Conservation (phyloP, 2,329 filamentous ascomycete genomes). For the Epichloe hybrida region DNA sequence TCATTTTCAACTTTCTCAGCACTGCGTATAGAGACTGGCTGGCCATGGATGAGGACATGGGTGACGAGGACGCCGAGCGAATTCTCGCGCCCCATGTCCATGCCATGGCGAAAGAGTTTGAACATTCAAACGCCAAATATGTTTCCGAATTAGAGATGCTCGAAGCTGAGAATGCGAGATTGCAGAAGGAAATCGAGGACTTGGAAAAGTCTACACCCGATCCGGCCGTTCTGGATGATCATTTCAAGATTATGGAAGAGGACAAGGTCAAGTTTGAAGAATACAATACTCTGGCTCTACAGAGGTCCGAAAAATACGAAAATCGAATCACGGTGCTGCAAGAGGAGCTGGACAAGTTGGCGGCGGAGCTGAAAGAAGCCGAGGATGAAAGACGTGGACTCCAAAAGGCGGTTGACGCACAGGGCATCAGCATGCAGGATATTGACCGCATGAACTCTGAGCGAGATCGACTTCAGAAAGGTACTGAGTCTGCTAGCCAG, state of each 20-base stretch:
- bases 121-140: conserved; percentile 72
- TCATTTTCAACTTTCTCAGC: conserved; percentile 87
- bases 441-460: conserved; percentile 98
- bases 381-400: conserved; percentile 70
- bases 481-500: conserved; percentile 61
- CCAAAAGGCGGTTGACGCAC: conserved; percentile 77
- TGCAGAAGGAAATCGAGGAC: conserved; percentile 78
- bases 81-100: conserved; percentile 74
- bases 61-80: conserved; percentile 68
- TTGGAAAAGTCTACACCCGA: conserved; percentile 78
- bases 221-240: conserved; percentile 69
- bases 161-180: conserved; percentile 69
- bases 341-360: conserved; percentile 69
- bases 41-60: conserved; percentile 77
- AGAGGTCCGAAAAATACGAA: conserved; percentile 81
- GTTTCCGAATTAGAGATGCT: conserved; percentile 70
- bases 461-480: conserved; percentile 81
- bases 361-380: conserved; percentile 60
- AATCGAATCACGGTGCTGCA: conserved; percentile 68
- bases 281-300: conserved; percentile 75
- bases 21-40: conserved; percentile 90
- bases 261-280: conserved; percentile 92
- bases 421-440: conserved; percentile 93
- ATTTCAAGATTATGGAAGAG: conserved; percentile 87
- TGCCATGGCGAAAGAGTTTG: conserved; percentile 78